Base-by-base conservation (phyloP, 139 green algal species). In the Coelastrella sp. region DNA sequence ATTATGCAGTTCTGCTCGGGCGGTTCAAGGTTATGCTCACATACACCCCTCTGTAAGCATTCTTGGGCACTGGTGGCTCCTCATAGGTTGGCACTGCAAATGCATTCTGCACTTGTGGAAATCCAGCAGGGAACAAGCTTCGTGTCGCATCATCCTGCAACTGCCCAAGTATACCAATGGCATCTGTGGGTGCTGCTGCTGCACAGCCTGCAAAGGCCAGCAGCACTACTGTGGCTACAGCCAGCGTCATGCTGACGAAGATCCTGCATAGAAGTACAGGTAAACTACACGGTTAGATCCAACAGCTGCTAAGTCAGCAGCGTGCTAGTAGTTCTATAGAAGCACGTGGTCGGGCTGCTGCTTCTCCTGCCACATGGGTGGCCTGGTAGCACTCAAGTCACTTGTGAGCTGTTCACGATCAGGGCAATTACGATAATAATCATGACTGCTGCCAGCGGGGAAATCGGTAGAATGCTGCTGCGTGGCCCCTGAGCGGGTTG, bases 1-100 rank as follows among this genome's bases (percentile, higher is more conserved):
- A 14, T 72, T 17, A 22, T 72, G 12, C 63, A 72, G 12, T 4
- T 17, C 12, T 22, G 12, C 4, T 17, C 5, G 63, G 63, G 12
- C 12, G 15, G 12, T 72, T 7, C 0, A 25, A 58, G 8, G 14
- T 57, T 8, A 12, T 24, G 7, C 82, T 87, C n/a, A 87, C 82
- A 87, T 87, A 87, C 4, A 87, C 25, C 14, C 82, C 82, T 27
- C 82, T 78, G 82, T 87, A 87, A 5, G 82, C 82, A 63, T 87
- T 87, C 7, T 58, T 14, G 27, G 82, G 61, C 15, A 87, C 14
- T 27, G 35, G 11, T 25, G 82, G 82, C 63, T 76, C 61, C 15
- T 49, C 61, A 74, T 74, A 87, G 17, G 61, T 24, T 6, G 72
- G 6, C 11, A 22, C 25, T 25, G 20, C 10, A 59, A 22, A 63